Conservation (phyloP, 75 land plant species). For the Pseudotsuga menziesii region DNA sequence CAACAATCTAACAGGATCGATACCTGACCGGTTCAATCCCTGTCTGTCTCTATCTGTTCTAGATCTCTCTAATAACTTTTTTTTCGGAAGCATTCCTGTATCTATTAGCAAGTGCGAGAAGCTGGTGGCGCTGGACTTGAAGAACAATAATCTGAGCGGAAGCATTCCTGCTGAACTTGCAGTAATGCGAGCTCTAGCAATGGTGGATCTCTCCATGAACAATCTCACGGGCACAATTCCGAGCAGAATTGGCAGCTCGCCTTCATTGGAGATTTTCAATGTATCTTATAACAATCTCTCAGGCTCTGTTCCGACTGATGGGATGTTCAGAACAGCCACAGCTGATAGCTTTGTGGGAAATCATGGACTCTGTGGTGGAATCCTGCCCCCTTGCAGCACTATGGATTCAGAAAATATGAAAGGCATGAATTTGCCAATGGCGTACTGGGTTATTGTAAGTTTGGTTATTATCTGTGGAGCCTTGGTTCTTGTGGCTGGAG, state of each 20-base stretch:
- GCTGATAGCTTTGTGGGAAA: slow-evolving; percentile 74
- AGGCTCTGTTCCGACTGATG: slow-evolving; percentile 65
- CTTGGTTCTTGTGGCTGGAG: slow-evolving; percentile 17
- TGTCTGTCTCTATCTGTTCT: slow-evolving; percentile 24
- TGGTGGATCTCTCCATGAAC: slow-evolving; percentile 44
- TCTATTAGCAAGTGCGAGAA: slow-evolving; percentile 29
- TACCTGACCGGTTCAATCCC: slow-evolving; percentile 26
- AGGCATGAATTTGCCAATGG: slow-evolving; percentile 1
- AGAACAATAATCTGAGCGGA: slow-evolving; percentile 36
- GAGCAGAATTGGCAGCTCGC: slow-evolving; percentile 36
- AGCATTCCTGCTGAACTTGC: slow-evolving; percentile 42
- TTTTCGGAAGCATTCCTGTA: slow-evolving; percentile 33
- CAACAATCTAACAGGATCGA: slow-evolving; percentile 41
- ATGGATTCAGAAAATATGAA: not conserved
- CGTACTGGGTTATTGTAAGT: slow-evolving; percentile 41
- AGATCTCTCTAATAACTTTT: slow-evolving; percentile 27
- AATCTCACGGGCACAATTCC: slow-evolving; percentile 39
- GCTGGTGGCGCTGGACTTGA: slow-evolving; percentile 36
- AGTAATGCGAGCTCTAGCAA: slow-evolving; percentile 23
- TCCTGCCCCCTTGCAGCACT: slow-evolving; percentile 41
- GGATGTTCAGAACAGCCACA: slow-evolving; percentile 60
- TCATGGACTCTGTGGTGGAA: slow-evolving; percentile 72
- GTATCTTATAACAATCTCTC: slow-evolving; percentile 73
- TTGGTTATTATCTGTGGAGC: slow-evolving; percentile 17
- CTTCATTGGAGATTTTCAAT: slow-evolving; percentile 60